These are phyloP conservation scores for Suhomyces terraborum DNA, from an alignment of 1,139 yeast species.

Conservation along the genomic window DNA sequence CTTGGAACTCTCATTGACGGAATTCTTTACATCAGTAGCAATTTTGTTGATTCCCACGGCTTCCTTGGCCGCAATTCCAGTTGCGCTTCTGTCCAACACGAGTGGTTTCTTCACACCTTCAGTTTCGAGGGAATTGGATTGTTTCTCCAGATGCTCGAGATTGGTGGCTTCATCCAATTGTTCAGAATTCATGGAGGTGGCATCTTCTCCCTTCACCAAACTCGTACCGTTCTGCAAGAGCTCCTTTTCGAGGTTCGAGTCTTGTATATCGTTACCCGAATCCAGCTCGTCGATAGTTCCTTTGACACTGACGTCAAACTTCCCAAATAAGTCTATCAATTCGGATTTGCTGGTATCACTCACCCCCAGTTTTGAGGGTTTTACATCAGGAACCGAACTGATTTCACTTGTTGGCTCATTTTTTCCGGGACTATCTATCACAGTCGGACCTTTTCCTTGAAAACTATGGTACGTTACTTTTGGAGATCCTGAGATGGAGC, in stretches of 20 bases:
- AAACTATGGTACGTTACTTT: conserved; percentile 25
- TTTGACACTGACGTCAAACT: conserved; percentile 34
- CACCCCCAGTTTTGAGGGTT: background rate
- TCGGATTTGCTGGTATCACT: conserved; percentile 25
- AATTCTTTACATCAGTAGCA: too few relatives aligned
- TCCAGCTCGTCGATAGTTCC: conserved; percentile 4
- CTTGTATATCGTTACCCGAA: background rate
- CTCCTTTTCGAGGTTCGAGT: background rate
- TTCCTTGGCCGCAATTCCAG: too few relatives aligned
- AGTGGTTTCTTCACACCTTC: background rate
- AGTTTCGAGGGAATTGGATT: background rate
- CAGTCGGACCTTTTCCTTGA: background rate
- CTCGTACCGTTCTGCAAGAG: background rate
- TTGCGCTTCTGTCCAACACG: too few relatives aligned
- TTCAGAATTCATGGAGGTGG: background rate
- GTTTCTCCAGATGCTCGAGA: background rate
- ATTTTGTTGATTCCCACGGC: too few relatives aligned
- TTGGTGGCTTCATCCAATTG: background rate
- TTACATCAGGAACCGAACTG: background rate
- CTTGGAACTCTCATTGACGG: too few relatives aligned
- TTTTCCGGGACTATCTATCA: conserved; percentile 10
- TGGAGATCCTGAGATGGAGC: conserved; percentile 6
- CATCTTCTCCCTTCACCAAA: background rate
- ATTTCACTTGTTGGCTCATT: conserved; percentile 11
- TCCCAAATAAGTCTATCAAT: conserved; percentile 43